phyloP scores from a whole-genome alignment of 2,329 filamentous ascomycete genomes.

The Alternaria sp. region DNA sequence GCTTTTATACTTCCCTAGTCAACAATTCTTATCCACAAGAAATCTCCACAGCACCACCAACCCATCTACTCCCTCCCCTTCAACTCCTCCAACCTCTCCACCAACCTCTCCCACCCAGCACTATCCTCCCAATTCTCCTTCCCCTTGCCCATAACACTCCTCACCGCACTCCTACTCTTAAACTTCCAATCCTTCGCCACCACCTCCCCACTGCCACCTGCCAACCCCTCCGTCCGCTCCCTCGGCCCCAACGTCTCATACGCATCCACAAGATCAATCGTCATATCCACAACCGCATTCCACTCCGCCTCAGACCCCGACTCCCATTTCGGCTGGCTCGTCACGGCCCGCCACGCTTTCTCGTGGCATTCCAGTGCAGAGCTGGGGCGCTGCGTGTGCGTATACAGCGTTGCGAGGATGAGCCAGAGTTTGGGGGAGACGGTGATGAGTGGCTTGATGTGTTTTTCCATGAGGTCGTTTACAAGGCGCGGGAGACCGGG shows the following conservation, averaged over 20 bases:
- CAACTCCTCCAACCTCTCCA: slow-evolving; percentile 54
- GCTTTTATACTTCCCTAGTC: background rate
- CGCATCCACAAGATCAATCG: slow-evolving; percentile 79
- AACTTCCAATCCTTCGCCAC: slow-evolving; percentile 85
- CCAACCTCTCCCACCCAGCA: slow-evolving; percentile 68
- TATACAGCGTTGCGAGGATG: slow-evolving; percentile 71
- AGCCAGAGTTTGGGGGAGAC: slow-evolving; percentile 77
- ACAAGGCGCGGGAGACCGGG: slow-evolving; percentile 66
- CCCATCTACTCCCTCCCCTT: slow-evolving; percentile 37
- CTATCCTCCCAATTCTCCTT: slow-evolving; percentile 84
- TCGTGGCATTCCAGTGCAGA: slow-evolving; percentile 84
- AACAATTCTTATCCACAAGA: rapidly evolving
- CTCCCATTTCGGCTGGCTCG: slow-evolving; percentile 61
- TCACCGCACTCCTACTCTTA: slow-evolving; percentile 83
- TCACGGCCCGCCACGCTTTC: slow-evolving; percentile 82
- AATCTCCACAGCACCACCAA: background rate
- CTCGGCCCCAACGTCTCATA: slow-evolving; percentile 73
- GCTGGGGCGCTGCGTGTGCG: slow-evolving; percentile 73
- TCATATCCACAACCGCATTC: slow-evolving; percentile 76
- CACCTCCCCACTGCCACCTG: slow-evolving; percentile 58
- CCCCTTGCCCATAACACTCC: slow-evolving; percentile 81
- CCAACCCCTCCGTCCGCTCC: slow-evolving; percentile 60
- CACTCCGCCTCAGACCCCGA: slow-evolving; percentile 69
- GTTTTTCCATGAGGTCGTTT: slow-evolving; percentile 74
- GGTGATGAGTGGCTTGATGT: slow-evolving; percentile 84